These are phyloP conservation scores for Starmerella roubikii DNA, from an alignment of 805 yeast species.

Conservation along the genomic window DNA sequence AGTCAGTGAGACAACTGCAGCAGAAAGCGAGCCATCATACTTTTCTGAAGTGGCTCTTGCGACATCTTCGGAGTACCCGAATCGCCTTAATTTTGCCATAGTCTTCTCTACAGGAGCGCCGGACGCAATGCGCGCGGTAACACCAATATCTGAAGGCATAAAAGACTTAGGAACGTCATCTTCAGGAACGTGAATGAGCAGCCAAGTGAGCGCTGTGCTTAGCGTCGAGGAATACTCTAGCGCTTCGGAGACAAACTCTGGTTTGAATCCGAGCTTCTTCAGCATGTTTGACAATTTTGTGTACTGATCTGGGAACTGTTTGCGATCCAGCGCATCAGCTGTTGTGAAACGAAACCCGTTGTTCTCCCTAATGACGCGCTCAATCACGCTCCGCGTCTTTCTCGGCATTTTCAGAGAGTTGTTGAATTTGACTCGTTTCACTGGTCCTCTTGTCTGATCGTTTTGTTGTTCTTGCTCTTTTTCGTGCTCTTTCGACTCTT, in stretches of 20 bases:
- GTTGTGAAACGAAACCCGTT: slow-evolving; percentile 32
- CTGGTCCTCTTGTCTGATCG: neutral
- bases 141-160: slow-evolving; percentile 23
- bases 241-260: slow-evolving; percentile 58
- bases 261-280: slow-evolving; percentile 48
- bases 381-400: slow-evolving; percentile 49
- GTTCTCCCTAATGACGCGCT: slow-evolving; percentile 36
- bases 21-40: slow-evolving; percentile 10
- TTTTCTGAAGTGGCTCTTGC: slow-evolving; percentile 37
- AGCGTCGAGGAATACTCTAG: slow-evolving; percentile 38
- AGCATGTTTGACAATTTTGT: slow-evolving; percentile 25
- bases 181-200: slow-evolving; percentile 80
- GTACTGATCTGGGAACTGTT: slow-evolving; percentile 3
- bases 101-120: slow-evolving; percentile 44
- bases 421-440: slow-evolving; percentile 26
- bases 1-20: slow-evolving; percentile 34
- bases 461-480: neutral
- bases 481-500: neutral
- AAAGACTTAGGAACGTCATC: slow-evolving; percentile 64
- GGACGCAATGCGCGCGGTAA: slow-evolving; percentile 31
- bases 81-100: slow-evolving; percentile 42
- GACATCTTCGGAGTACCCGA: slow-evolving; percentile 61
- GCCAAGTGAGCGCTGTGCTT: slow-evolving; percentile 54
- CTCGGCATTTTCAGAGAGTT: slow-evolving; percentile 45
- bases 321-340: slow-evolving; percentile 18